phyloP scores from a whole-genome alignment of 768 basidiomycete species.

The Crepidotus variabilis region DNA sequence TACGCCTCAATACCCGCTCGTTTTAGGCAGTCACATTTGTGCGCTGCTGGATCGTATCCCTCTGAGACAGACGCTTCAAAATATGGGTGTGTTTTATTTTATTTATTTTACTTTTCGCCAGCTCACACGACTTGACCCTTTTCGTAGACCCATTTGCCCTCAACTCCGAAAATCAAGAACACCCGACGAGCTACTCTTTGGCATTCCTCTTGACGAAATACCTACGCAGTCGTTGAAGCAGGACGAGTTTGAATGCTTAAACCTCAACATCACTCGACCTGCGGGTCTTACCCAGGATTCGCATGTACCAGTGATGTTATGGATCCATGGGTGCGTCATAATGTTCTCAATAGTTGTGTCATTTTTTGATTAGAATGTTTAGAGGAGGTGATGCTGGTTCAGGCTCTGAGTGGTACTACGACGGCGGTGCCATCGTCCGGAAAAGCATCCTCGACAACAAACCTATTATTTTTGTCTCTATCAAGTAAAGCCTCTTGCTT shows the following conservation, averaged over 20 bases:
- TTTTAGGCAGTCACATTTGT: slow-evolving; percentile 70
- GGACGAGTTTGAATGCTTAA: slow-evolving; percentile 78
- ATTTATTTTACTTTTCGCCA: not conserved
- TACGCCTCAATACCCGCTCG: slow-evolving; percentile 72
- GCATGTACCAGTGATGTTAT: slow-evolving; percentile 58
- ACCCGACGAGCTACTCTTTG: slow-evolving; percentile 61
- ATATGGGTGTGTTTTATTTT: slow-evolving; percentile 48
- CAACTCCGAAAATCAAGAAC: slow-evolving; percentile 44
- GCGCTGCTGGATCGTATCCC: slow-evolving; percentile 44
- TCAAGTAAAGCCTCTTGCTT: slow-evolving; percentile 53
- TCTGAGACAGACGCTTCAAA: slow-evolving; percentile 57
- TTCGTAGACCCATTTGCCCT: slow-evolving; percentile 68
- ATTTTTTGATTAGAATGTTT: slow-evolving; percentile 1
- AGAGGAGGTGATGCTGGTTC: slow-evolving; percentile 73
- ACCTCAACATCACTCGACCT: slow-evolving; percentile 77
- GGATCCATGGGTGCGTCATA: slow-evolving; percentile 70
- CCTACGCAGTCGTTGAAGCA: slow-evolving; percentile 55
- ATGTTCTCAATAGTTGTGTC: slow-evolving; percentile 18
- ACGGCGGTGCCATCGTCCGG: slow-evolving; percentile 67
- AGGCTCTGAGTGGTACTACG: slow-evolving; percentile 76
- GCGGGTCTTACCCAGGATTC: slow-evolving; percentile 41
- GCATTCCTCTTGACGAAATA: slow-evolving; percentile 46
- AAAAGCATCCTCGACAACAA: slow-evolving; percentile 59
- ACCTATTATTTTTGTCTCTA: slow-evolving; percentile 67
- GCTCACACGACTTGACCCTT: slow-evolving; percentile 2